Evolutionary conservation across 176 grass and related monocot species (phyloP), one percentile per base, ranked within the genome.

Genomic region (Thinopyrum elongatum): DNA sequence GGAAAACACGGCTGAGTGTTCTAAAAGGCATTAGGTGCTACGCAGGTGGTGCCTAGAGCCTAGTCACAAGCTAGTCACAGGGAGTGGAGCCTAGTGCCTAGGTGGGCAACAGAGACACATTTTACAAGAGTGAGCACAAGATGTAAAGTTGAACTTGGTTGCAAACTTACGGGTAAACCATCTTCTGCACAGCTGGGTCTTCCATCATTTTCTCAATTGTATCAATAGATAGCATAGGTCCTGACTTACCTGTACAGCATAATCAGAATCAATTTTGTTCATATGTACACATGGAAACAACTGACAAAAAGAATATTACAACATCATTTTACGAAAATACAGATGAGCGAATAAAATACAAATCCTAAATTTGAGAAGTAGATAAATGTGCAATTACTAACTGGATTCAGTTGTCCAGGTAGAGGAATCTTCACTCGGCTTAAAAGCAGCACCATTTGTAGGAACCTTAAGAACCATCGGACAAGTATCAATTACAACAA

Each of bases 151-250:
- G 29, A 71, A 81, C 42, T 70, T 17, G 29, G 28, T 53, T n/a
- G 70, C 44, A 80, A 75, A 86, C 92, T 93, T 96, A 99, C 97
- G 94, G 97, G 86, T 87, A 99, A 90, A 99, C 92, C 97, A 99
- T 96, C 80, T 99, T 91, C 89, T 96, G 97, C 76, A 99, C 90
- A 29, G 90, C 69, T 74, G 97, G 97, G 88, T 99, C 97, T 91
- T 99, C 97, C 97, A 99, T 94, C 97, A 99, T 99, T 90, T 96
- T 99, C 71, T 99, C 94, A 38, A 99, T 87, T 90, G 93, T 89
- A 15, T 99, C 97, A 77, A 99, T 63, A 16, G 97, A 96, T 42
- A 99, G 78, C 84, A 85, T 86, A 83, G 93, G 84, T 76, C 87
- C 87, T 8, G 89, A 79, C 17, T 80, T 65, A 86, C 84, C 90